A percentile compares a stretch with the other conserved stretches of the same genome.
Evolutionary conservation across 345 rosid genomes (phyloP).

Genomic region (Salix exigua): DNA sequence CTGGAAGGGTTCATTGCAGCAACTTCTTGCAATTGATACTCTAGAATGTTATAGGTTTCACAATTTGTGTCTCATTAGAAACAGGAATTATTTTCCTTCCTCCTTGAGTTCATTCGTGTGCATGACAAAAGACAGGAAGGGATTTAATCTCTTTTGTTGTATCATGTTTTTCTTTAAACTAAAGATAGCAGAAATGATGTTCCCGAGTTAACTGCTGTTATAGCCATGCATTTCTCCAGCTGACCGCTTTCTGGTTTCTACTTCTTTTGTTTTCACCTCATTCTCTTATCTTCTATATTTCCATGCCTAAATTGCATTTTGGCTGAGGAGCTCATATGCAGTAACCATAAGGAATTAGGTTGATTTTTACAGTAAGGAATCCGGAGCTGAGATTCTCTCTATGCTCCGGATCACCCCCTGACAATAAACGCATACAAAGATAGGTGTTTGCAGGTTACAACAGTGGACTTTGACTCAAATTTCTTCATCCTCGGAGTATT

Average conservation of each 20-base stretch:
- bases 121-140: constrained; percentile 2
- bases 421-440: not conserved
- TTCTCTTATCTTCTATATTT: not conserved
- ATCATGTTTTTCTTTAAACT: not conserved
- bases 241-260: not conserved
- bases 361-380: not conserved
- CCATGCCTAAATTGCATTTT: not conserved
- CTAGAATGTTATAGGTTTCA: constrained; percentile 6
- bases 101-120: constrained; percentile 8
- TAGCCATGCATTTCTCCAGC: not conserved
- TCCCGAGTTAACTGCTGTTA: not conserved
- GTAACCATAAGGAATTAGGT: not conserved
- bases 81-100: not conserved
- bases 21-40: constrained; percentile 3
- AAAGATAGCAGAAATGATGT: not conserved
- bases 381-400: not conserved
- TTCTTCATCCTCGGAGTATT: not conserved
- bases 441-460: not conserved
- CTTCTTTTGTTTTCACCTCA: not conserved
- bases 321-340: not conserved
- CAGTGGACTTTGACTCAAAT: not conserved
- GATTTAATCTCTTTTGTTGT: not conserved
- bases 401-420: not conserved
- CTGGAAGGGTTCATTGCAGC: not conserved
- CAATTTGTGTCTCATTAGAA: not conserved